Percentiles rank a stretch among this genome's conserved stretches.
These are phyloP conservation scores for Diaporthe amygdali DNA, from an alignment of 2,329 filamentous ascomycete genomes.

Conservation along the genomic window DNA sequence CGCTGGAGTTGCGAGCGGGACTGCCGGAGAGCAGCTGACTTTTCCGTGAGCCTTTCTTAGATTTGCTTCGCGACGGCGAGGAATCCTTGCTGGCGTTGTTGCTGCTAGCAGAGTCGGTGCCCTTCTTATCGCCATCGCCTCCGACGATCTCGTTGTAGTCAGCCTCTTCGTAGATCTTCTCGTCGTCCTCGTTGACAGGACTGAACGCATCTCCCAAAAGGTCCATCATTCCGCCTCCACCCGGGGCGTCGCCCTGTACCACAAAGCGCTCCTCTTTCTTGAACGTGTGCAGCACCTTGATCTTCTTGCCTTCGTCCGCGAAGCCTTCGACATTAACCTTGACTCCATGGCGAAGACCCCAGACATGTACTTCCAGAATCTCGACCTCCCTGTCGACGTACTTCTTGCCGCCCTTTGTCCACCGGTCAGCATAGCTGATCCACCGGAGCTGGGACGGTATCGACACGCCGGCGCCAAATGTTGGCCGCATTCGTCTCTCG, in stretches of 20 bases:
- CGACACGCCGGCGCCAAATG: slow-evolving; percentile 87
- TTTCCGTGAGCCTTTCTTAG: slow-evolving; percentile 29
- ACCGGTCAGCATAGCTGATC: slow-evolving; percentile 86
- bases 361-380: slow-evolving; percentile 86
- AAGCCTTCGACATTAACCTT: slow-evolving; percentile 87
- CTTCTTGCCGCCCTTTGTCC: slow-evolving; percentile 75
- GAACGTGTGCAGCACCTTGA: slow-evolving; percentile 85
- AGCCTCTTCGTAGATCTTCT: slow-evolving; percentile 43
- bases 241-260: slow-evolving; percentile 62
- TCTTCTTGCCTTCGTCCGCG: slow-evolving; percentile 85
- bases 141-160: slow-evolving; percentile 24
- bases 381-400: slow-evolving; percentile 87
- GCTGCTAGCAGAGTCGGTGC: slow-evolving; percentile 18
- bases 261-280: slow-evolving; percentile 72
- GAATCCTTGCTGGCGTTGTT: slow-evolving; percentile 29
- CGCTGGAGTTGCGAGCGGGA: slow-evolving; percentile 13
- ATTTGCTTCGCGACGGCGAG: slow-evolving; percentile 29
- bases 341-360: slow-evolving; percentile 86
- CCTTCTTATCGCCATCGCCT: not conserved
- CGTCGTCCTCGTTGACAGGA: slow-evolving; percentile 35
- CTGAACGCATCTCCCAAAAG: slow-evolving; percentile 52
- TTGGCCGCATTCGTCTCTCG: slow-evolving; percentile 83
- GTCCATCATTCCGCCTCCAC: slow-evolving; percentile 53
- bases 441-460: slow-evolving; percentile 93
- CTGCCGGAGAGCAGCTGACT: slow-evolving; percentile 19